Conservation (phyloP, 805 yeast species). For the Candida alai region DNA sequence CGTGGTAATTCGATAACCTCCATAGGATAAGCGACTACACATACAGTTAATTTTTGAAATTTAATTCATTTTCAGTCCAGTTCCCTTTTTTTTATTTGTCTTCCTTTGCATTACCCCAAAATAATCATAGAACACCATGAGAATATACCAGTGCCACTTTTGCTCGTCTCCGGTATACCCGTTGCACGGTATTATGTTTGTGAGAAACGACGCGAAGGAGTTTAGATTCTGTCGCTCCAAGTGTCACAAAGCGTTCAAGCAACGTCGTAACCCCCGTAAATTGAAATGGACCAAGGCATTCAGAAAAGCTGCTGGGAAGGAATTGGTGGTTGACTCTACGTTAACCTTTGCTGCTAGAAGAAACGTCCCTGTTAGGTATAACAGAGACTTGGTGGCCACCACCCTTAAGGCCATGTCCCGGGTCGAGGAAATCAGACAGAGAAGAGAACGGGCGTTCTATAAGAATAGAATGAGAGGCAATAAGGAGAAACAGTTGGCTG, state of each 20-base stretch:
- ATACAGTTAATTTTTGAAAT: too few species aligned
- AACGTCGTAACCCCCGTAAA: constrained; percentile 97
- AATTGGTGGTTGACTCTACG: constrained; percentile 94
- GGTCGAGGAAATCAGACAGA: constrained; percentile 92
- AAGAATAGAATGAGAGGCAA: constrained; percentile 99
- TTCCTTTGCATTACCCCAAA: too few species aligned
- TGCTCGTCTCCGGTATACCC: constrained; percentile 93
- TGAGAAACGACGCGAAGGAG: constrained; percentile 96
- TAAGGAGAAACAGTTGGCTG: constrained; percentile 77
- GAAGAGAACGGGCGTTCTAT: constrained; percentile 97
- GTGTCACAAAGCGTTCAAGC: constrained; percentile 96
- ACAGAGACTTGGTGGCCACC: constrained; percentile 91
- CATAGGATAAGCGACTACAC: too few species aligned
- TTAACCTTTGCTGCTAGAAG: constrained; percentile 95
- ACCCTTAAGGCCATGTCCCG: constrained; percentile 94
- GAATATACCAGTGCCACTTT: constrained; percentile 89
- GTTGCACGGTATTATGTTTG: constrained; percentile 90
- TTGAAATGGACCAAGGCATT: constrained; percentile 98
- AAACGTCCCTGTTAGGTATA: constrained; percentile 96
- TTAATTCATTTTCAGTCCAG: too few species aligned
- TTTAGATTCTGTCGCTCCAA: constrained; percentile 96
- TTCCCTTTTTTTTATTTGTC: too few species aligned
- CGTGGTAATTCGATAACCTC: too few species aligned
- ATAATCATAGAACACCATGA: constrained; percentile 45
- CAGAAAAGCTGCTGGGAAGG: constrained; percentile 98